Conservation (phyloP, 805 yeast species). For the Spathaspora boniae region DNA sequence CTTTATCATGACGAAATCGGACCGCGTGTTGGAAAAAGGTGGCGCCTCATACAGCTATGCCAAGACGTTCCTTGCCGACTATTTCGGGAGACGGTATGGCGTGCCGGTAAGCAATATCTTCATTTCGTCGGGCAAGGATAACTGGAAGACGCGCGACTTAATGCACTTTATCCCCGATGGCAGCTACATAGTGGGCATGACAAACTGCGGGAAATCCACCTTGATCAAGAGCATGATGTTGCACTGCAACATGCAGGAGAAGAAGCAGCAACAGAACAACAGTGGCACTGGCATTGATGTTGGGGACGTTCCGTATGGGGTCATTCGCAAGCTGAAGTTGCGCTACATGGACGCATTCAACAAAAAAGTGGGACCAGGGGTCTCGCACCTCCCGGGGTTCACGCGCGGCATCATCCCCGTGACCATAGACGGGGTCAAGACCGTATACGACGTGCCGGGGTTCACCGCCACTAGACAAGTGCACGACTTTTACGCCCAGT, state of each 20-base stretch:
- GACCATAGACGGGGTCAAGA: constrained; percentile 24
- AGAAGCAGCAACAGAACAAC: constrained; percentile 5
- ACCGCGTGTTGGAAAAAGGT: constrained; percentile 37
- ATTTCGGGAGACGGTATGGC: constrained; percentile 25
- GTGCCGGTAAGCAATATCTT: constrained; percentile 41
- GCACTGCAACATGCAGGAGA: constrained; percentile 10
- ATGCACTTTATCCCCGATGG: constrained; percentile 33
- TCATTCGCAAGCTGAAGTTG: constrained; percentile 9
- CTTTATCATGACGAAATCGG: constrained; percentile 43
- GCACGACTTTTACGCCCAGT: constrained; percentile 10
- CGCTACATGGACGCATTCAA: constrained; percentile 17
- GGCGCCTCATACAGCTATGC: constrained; percentile 23
- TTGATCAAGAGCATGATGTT: constrained; percentile 47
- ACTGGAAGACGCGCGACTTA: constrained; percentile 47
- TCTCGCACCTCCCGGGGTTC: constrained; percentile 62
- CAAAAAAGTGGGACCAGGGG: constrained; percentile 41
- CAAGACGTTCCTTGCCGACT: constrained; percentile 28
- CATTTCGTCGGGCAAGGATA: constrained; percentile 47
- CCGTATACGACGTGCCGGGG: constrained; percentile 48
- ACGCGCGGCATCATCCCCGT: constrained; percentile 51
- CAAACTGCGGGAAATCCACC: constrained; percentile 70
- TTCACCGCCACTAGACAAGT: constrained; percentile 20
- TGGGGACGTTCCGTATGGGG: constrained; percentile 15
- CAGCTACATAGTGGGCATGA: constrained; percentile 58
- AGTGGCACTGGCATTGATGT: constrained; percentile 18